Evolutionary conservation across 768 basidiomycete genomes (phyloP), one percentile per base, ranked within the genome.

Genomic region (Trametes villosa): DNA sequence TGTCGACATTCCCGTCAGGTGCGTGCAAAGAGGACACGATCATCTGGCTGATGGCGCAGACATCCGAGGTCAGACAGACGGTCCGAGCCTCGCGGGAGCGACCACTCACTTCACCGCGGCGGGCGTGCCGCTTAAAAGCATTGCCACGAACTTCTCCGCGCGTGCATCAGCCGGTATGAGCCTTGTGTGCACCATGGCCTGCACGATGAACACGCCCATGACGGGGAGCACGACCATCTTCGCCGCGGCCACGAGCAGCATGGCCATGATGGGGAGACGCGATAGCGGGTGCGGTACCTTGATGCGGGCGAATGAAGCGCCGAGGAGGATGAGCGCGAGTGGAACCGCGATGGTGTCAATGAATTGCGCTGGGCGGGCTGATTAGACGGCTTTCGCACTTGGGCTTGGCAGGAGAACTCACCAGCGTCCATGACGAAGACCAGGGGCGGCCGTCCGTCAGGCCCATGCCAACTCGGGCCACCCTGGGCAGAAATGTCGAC

Each of bases 81-180:
- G 40, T 48, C 34, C 20, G n/a, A n/a, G 42, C 38, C 48, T 36
- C 59, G 34, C 55, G 22, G 24, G 29, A 31, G 11, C 31, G 17
- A 58, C 34, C 40, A 65, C 68, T 67, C 53, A 74, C 73, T 77
- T 77, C 34, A 76, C 75, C 26, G 78, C 78, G 2, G 77, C 75
- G 6, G 81, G 81, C 18, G 81, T 80, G 4, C 81, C 81, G 45
- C 78, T 77, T 41, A 80, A 67, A 24, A 81, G 75, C 74, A 81
- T 79, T 24, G 78, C 75, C 9, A 78, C 77, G 64, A 81, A 81
- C 20, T 66, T 68, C 50, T 80, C 76, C 40, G 77, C 77, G 59
- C 73, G 75, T 30, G 79, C 73, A 12, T 73, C 71, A 24, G 67
- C 62, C 11, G 74, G 72, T 49, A 75, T 78, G 11, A 80, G 68